A percentile compares a stretch with the other conserved stretches of the same genome.
Conservation (phyloP, 2,329 filamentous ascomycete genomes). For the Truncatella angustata region DNA sequence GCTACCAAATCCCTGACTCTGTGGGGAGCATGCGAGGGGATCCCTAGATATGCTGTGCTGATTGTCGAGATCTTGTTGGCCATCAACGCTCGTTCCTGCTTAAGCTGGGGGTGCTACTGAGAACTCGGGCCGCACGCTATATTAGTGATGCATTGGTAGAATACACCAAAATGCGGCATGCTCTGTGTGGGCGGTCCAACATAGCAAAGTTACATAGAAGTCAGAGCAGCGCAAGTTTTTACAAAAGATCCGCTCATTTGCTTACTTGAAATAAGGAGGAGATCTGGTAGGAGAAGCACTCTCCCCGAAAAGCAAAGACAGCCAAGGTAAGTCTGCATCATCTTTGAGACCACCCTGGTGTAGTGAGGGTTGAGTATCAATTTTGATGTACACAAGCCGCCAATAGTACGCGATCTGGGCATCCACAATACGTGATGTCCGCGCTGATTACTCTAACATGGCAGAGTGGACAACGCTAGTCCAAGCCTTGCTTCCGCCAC, state of each 20-base stretch:
- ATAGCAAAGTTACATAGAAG: neutral
- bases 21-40: neutral
- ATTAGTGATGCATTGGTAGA: neutral
- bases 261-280: too few relatives aligned
- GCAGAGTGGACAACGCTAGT: neutral
- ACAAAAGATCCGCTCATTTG: too few relatives aligned
- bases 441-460: too few relatives aligned
- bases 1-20: neutral
- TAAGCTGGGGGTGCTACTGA: too few relatives aligned
- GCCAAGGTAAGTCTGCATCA: too few relatives aligned
- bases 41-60: neutral
- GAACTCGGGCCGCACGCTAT: constrained; percentile 1
- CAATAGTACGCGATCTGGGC: neutral
- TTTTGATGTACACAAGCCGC: neutral
- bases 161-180: neutral
- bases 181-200: neutral
- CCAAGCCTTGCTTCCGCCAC: neutral
- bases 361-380: too few relatives aligned
- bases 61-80: neutral
- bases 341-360: too few relatives aligned
- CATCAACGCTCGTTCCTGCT: too few relatives aligned
- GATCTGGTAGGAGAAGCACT: too few relatives aligned
- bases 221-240: neutral
- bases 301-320: too few relatives aligned
- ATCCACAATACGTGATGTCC: too few relatives aligned